Evolutionary conservation across 495 filamentous ascomycete species (phyloP), one percentile per base, ranked within the genome.

Genomic region (Evansstolkia leycettana): DNA sequence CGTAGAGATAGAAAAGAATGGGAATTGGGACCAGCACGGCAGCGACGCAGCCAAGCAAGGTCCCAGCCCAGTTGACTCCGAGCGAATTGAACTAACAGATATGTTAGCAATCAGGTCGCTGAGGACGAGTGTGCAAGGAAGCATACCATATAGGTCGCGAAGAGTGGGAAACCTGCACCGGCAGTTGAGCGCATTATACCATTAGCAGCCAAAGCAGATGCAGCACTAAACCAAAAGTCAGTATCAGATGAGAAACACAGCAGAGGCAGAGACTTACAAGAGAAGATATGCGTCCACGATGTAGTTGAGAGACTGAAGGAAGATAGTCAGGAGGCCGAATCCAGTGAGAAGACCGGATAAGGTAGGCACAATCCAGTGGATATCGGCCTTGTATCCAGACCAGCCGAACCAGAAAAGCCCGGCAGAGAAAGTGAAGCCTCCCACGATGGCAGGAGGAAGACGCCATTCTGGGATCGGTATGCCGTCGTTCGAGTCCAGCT

Each of bases 371-470:
- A 86, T 82, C 86, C 85, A 93, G 54, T 81, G 84, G 39, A 84
- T 75, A 29, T 71, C 54, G 0, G 42, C 51, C 30, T 60, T 67
- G 57, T 84, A 89, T 8, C 61, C 61, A 1, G 80, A 73, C 84
- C 84, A 92, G 12, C 79, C 82, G 50, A 89, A 87, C 83, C 84
- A 89, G 60, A 92, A 87, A 8, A 92, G 67, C 7, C 84, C 84
- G 1, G 41, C 64, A 1, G 84, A 58, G 51, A 94, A 90, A 9
- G 75, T 55, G 5, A 78, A 57, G 36, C 80, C 83, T n/a, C 85
- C 86, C 14, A 75, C 59, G 32, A 94, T 84, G 34, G 80, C 79
- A 3, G 78, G 75, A 0, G 82, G 82, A 5, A 92, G 66, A 47
- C 85, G 80, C 82, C 85, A 90, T 62, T 93, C 86, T 0, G 85